A percentile compares a stretch with the other conserved stretches of the same genome.
Conservation (phyloP, 768 basidiomycete genomes). For the Trametes sanguinea region DNA sequence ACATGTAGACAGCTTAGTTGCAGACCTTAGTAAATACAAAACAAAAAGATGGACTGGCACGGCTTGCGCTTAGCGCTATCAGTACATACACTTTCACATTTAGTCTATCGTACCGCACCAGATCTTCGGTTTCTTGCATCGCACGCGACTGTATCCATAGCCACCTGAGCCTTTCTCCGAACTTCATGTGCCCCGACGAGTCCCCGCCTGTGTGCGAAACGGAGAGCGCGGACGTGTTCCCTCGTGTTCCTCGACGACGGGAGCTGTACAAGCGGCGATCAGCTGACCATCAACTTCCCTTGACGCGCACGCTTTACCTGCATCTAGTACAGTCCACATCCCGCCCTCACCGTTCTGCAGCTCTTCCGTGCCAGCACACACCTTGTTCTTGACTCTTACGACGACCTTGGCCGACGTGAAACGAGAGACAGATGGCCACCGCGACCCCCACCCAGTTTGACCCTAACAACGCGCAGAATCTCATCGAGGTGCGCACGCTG, state of each 20-base stretch:
- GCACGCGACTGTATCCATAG: conserved; percentile 5
- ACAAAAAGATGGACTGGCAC: too few species aligned
- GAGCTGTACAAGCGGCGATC: conserved; percentile 20
- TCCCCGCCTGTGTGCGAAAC: background rate
- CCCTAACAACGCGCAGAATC: conserved; percentile 90
- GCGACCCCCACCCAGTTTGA: conserved; percentile 57
- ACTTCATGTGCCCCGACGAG: conserved; percentile 8
- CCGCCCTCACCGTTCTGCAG: conserved; percentile 1
- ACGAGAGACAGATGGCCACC: conserved; percentile 41
- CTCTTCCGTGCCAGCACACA: conserved; percentile 23
- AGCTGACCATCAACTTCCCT: conserved; percentile 23
- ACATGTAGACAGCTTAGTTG: too few species aligned
- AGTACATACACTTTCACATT: too few species aligned
- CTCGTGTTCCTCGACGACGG: conserved; percentile 11
- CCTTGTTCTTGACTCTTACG: too few species aligned
- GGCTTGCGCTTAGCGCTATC: too few species aligned
- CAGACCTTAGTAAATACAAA: too few species aligned
- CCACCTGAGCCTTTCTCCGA: too few species aligned
- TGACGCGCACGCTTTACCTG: conserved; percentile 15
- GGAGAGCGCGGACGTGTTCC: background rate
- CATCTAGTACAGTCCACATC: background rate
- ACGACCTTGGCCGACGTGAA: background rate
- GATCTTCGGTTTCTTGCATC: too few species aligned
- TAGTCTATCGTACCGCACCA: background rate
- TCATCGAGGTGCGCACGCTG: conserved; percentile 65